Base-by-base conservation (phyloP, 441 rosid genomes). In the Rhodomyrtus psidioides region DNA sequence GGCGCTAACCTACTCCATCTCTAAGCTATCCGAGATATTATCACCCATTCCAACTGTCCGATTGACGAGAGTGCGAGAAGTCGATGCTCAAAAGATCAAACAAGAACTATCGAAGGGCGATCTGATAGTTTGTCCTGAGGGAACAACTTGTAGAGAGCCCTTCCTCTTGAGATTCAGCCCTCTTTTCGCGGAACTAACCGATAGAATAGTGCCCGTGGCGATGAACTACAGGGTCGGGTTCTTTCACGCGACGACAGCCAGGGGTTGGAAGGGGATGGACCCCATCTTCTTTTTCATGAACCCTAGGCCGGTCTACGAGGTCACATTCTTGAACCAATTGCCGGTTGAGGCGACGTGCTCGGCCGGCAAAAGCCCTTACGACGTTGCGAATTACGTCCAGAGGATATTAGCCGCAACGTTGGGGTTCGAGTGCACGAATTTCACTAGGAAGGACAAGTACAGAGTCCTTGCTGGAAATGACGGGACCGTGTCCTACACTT, bases 141-240 rank as follows among this genome's bases (percentile, higher is more conserved):
- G 99, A 44, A 96, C 99, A 34, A 96, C 99, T 13, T 96, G 99
- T 56, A 91, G 99, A n/a, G 99, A 96, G 26, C 99, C 99, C 19
- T 95, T 96, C 83, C 86, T 95, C n/a, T 82, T 97, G 65, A 88
- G 99, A 57, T 97, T 97, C 49, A 95, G 98, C 60, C 98, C 95
- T 13, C 94, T 96, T 19, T 96, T 96, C 58, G 98, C 99, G 0
- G 99, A 96, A 75, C 85, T 95, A 70, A 95, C 98, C 0, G 99
- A 97, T 81, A 91, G 92, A 27, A 95, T 97, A 6, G 97, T 97
- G 10, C 98, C 98, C 0, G 99, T 97, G 14, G 99, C 98, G 5
- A 95, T 95, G 99, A 93, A 95, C 84, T 95, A 97, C 23, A 84
- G 96, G 84, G 97, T 95, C 21, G 97, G 97, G 30, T 93, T 97